Conservation (phyloP, 2,329 filamentous ascomycete genomes). For the Trematosphaeria pertusa region DNA sequence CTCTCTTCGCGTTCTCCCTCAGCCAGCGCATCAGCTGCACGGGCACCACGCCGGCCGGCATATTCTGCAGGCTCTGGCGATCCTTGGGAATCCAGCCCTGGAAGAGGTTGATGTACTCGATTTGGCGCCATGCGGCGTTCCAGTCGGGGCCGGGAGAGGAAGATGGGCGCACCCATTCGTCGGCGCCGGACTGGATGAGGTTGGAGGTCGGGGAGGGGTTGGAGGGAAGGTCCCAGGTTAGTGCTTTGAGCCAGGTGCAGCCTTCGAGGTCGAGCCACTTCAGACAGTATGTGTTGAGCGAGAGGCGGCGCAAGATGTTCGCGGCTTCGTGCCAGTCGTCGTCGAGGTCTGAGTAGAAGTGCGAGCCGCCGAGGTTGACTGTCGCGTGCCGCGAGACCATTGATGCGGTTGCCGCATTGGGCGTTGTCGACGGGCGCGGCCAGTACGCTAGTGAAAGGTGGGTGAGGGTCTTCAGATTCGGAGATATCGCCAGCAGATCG, state of each 20-base stretch:
- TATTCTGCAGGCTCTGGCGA: constrained; percentile 32
- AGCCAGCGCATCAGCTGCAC: constrained; percentile 45
- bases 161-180: constrained; percentile 16
- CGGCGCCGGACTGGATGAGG: background rate
- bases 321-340: constrained; percentile 64
- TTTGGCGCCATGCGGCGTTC: constrained; percentile 53
- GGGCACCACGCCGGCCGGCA: constrained; percentile 45
- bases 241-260: constrained; percentile 63
- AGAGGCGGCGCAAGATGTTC: constrained; percentile 63
- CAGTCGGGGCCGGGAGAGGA: constrained; percentile 42
- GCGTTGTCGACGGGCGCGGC: constrained; percentile 65
- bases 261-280: constrained; percentile 69
- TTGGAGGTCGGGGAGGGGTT: background rate
- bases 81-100: constrained; percentile 55
- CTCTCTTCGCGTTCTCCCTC: constrained; percentile 36
- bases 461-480: constrained; percentile 62
- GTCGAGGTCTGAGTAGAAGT: constrained; percentile 61
- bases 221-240: constrained; percentile 49
- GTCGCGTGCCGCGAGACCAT: constrained; percentile 52
- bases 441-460: constrained; percentile 69
- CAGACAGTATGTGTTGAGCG: constrained; percentile 63
- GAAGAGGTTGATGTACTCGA: constrained; percentile 50
- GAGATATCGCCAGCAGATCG: constrained; percentile 60
- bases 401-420: constrained; percentile 57
- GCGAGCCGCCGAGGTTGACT: constrained; percentile 58